These are phyloP conservation scores for Omphalotus olearius DNA, from an alignment of 1,284 basidiomycete genomes.

Conservation along the genomic window DNA sequence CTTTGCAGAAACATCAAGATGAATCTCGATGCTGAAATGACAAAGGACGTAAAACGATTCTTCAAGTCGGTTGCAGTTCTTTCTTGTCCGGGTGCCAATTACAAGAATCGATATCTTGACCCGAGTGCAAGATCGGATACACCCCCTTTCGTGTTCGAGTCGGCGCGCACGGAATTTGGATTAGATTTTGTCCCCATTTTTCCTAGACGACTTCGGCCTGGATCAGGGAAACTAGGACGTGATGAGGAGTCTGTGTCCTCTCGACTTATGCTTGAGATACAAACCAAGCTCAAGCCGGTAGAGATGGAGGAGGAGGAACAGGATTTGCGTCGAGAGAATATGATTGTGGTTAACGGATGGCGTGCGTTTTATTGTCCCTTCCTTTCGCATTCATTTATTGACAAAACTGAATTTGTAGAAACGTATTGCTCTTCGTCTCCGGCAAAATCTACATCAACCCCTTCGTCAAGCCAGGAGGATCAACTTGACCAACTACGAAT, in stretches of 20 bases:
- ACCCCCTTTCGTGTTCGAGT: conserved; percentile 24
- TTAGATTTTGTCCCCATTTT: conserved; percentile 43
- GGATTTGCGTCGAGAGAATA: conserved; percentile 40
- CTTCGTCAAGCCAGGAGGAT: conserved; percentile 24
- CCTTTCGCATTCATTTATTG: neutral
- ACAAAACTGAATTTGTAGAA: conserved; percentile 11
- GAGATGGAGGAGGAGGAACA: conserved; percentile 32
- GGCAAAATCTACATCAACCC: conserved; percentile 16
- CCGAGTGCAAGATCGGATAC: conserved; percentile 21
- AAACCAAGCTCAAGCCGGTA: conserved; percentile 1
- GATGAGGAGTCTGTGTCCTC: neutral
- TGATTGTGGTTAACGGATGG: conserved; percentile 57
- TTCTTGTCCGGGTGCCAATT: conserved; percentile 14
- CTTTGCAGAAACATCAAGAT: conserved; percentile 4
- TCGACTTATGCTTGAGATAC: neutral
- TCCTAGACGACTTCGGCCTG: conserved; percentile 29
- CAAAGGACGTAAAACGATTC: conserved; percentile 9
- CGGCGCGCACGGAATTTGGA: conserved; percentile 13
- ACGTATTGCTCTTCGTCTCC: conserved; percentile 30
- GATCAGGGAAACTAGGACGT: conserved; percentile 1
- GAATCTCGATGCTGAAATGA: conserved; percentile 5
- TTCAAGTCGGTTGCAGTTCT: conserved; percentile 9
- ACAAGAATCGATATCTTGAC: conserved; percentile 32
- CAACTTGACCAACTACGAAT: conserved; percentile 24
- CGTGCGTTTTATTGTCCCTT: conserved; percentile 30